Percentiles rank a stretch among this genome's conserved stretches.
Conservation (phyloP, 306 rosid species). For the Senna siamea region DNA sequence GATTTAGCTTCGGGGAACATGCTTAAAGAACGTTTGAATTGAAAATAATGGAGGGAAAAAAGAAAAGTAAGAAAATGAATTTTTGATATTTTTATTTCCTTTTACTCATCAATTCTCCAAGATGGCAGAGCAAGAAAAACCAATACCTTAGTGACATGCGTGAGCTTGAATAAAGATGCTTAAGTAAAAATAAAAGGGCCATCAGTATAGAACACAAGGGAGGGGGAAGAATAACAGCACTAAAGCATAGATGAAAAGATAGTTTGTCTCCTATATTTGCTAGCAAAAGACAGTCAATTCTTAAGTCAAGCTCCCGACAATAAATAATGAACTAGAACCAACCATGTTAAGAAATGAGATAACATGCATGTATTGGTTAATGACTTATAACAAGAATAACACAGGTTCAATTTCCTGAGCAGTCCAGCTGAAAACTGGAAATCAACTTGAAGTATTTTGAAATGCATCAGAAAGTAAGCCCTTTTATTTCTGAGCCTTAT, state of each 20-base stretch:
- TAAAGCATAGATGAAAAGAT: background rate
- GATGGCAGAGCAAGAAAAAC: no score
- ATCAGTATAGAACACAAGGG: no score
- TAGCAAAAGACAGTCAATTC: background rate
- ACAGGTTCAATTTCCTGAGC: constrained; percentile 35
- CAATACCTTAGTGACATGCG: no score
- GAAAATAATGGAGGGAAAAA: no score
- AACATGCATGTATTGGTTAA: background rate
- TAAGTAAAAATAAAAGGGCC: no score
- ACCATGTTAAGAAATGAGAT: background rate
- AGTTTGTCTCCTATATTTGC: background rate
- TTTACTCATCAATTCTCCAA: no score
- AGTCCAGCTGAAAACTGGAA: constrained; percentile 43
- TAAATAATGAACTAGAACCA: constrained; percentile 19
- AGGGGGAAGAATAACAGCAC: no score
- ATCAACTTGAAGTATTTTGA: constrained; percentile 29
- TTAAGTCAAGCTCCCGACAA: constrained; percentile 15
- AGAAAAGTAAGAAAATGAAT: no score
- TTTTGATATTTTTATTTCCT: no score
- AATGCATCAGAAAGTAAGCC: constrained; percentile 22
- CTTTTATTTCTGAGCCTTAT: constrained; percentile 22
- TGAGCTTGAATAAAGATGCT: no score
- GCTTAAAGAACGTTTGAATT: no score
- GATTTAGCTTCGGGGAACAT: no score
- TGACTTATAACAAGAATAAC: background rate